Base-by-base conservation (phyloP, 78 protist species). In the Trichosphaerium sp. region DNA sequence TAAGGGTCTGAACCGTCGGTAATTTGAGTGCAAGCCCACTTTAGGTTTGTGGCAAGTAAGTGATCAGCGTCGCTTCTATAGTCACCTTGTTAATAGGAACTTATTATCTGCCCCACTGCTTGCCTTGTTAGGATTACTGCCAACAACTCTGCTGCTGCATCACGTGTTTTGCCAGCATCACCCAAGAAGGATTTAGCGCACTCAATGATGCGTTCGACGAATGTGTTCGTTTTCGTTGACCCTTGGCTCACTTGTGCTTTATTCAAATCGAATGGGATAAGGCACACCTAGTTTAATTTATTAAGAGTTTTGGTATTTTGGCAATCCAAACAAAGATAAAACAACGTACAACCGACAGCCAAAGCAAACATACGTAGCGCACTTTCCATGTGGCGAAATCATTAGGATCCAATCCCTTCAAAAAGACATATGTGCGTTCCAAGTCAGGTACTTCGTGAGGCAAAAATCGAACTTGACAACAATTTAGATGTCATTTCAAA, bases 341-440 rank as follows among this genome's bases (percentile, higher is more conserved):
- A n/a, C n/a, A n/a, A n/a, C n/a, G n/a, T n/a, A n/a, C n/a, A n/a
- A 90, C 58, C 40, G 91, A 71, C 5, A 94, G 65, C 98, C 98
- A 94, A 12, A 92, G 78, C 40, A 88, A 54, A 7, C 89, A 39
- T 6, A 75, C 55, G 84, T 91, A 94, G 14, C 91, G 59, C 43
- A 78, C 67, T 55, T 92, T 82, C 97, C 97, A 92, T n/a, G 34
- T 15, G 0, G 34, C 51, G 52, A 21, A 25, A 7, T 65, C 1
- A 43, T 52, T 43, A 32, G 47, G 6, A 65, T 25, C 71, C 71
- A 65, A 31, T 41, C 32, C 12, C 37, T 10, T 32, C 23, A 65
- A n/a, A 32, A 25, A 2, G 4, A 66, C 14, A 12, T 32, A n/a
- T 18, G 55, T 65, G 12, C 78, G 75, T 18, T 70, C 12, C 29